phyloP scores from a whole-genome alignment of 2,329 filamentous ascomycete genomes.

The Colletotrichum eleusines region DNA sequence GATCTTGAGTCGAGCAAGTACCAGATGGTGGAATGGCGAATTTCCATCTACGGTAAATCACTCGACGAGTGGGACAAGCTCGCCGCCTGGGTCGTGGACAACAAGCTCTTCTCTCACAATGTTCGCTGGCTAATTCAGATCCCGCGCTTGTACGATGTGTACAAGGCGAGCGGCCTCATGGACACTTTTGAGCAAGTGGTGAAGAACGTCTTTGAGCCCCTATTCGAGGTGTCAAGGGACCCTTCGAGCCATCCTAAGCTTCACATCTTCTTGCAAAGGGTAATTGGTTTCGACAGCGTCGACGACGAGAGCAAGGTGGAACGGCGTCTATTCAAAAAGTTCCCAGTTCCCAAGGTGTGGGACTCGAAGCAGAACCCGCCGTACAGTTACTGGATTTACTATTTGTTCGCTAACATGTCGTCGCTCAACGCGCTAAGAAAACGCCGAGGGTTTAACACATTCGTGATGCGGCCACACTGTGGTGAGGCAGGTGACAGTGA shows the following conservation, averaged over 20 bases:
- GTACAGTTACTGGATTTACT: constrained; percentile 99
- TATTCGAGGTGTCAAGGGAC: constrained; percentile 94
- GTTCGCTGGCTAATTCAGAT: constrained; percentile 98
- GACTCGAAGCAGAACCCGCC: constrained; percentile 94
- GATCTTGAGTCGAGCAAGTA: constrained; percentile 99
- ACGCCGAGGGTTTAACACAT: constrained; percentile 94
- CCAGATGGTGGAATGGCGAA: constrained; percentile 99
- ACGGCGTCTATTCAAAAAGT: constrained; percentile 93
- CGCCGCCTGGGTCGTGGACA: constrained; percentile 96
- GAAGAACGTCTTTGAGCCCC: constrained; percentile 89
- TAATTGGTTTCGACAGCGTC: constrained; percentile 97
- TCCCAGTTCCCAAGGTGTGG: constrained; percentile 91
- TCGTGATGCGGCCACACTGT: constrained; percentile 91
- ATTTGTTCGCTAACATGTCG: constrained; percentile 92
- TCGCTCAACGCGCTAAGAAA: constrained; percentile 94
- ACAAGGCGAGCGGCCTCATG: constrained; percentile 90
- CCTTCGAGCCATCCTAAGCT: constrained; percentile 90
- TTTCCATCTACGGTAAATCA: constrained; percentile 94
- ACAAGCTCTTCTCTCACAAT: constrained; percentile 98
- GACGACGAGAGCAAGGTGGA: constrained; percentile 99
- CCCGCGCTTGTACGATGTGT: constrained; percentile 93
- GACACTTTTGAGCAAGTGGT: constrained; percentile 91
- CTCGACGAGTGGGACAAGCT: constrained; percentile 98
- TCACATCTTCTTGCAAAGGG: constrained; percentile 92
- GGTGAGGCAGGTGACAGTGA: constrained; percentile 98